Base-by-base conservation (phyloP, 208 protist genomes). In the Leishmania major region DNA sequence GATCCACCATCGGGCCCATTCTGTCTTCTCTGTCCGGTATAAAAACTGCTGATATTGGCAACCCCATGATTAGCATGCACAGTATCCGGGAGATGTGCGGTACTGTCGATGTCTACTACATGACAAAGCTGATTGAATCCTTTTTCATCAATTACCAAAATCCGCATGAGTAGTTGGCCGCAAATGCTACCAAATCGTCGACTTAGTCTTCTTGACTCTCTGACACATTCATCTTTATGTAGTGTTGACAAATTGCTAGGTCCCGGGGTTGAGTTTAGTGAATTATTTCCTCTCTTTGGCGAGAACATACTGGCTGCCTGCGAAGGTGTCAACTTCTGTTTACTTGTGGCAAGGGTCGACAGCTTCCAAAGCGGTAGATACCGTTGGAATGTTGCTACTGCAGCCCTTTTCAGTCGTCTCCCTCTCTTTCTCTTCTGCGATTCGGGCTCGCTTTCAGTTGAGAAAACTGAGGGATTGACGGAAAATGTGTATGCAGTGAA, bases 1-100 rank as follows among this genome's bases (percentile, higher is more conserved):
- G 99, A 6, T 97, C 92, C 0, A 99, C 99, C 1, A 99, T 99
- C 77, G 99, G 99, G 17, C 99, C 99, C 7, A 99, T 99, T 77
- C 87, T 99, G 7, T 94, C 98, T 0, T 83, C 97, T 11, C 80
- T 92, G 2, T 94, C 93, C 40, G 98, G 98, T 40, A 99, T 99
- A n/a, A 86, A 96, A 73, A 99, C 98, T 7, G 94, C 98, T 22
- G 99, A 99, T 90, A 92, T 99, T 79, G 99, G 99, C 74, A 99
- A 97, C 83, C 90, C 98, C 13, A 98, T 99, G 94, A 89, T 99
- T 17, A 95, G 90, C 78, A 99, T 99, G 99, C 99, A 99, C 87
- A 97, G 92, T 73, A 96, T 99, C 71, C 92, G 99, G 40, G 99
- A 99, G 87, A 98, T 97, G 89, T 98, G 97, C 85, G 98, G 98